A percentile compares a stretch with the other conserved stretches of the same genome.
Conservation (phyloP, 164 flowering plant species). For the Vitis amurensis region DNA sequence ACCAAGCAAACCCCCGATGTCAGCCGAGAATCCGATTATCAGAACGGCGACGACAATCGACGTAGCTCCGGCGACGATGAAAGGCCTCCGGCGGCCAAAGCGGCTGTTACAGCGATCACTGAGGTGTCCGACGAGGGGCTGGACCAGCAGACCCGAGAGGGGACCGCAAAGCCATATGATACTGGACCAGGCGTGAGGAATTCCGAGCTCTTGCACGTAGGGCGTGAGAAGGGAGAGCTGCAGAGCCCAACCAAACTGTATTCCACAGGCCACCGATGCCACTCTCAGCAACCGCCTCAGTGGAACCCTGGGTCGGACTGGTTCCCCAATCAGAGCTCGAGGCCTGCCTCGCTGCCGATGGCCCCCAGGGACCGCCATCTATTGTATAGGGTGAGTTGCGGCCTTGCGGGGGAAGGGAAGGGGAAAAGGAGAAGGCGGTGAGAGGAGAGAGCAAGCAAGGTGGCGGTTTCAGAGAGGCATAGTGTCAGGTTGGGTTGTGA, state of each 20-base stretch:
- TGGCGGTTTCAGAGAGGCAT: no score
- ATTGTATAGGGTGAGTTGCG: no score
- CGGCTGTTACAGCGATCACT: slow-evolving; percentile 80
- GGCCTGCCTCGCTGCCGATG: slow-evolving; percentile 15
- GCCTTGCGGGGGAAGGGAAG: no score
- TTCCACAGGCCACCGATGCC: slow-evolving; percentile 82
- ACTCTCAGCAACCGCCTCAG: slow-evolving; percentile 57
- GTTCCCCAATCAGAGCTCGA: slow-evolving; percentile 14
- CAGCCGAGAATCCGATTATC: slow-evolving; percentile 73
- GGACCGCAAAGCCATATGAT: slow-evolving; percentile 98
- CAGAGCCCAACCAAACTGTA: slow-evolving; percentile 98
- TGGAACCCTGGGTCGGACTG: slow-evolving; percentile 34
- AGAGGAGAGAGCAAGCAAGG: no score
- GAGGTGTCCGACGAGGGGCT: slow-evolving; percentile 84
- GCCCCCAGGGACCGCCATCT: slow-evolving; percentile 25
- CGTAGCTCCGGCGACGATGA: slow-evolving; percentile 63
- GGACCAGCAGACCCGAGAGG: slow-evolving; percentile 82
- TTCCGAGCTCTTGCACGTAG: slow-evolving; percentile 95
- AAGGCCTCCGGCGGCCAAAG: slow-evolving; percentile 85
- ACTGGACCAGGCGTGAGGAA: slow-evolving; percentile 90
- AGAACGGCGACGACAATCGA: slow-evolving; percentile 58
- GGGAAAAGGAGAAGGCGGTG: no score
- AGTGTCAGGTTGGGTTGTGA: no score
- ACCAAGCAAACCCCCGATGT: slow-evolving; percentile 74
- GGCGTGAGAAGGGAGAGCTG: slow-evolving; percentile 94